Base-by-base conservation (phyloP, 257 asterid species). In the Thymus quinquecostatus region DNA sequence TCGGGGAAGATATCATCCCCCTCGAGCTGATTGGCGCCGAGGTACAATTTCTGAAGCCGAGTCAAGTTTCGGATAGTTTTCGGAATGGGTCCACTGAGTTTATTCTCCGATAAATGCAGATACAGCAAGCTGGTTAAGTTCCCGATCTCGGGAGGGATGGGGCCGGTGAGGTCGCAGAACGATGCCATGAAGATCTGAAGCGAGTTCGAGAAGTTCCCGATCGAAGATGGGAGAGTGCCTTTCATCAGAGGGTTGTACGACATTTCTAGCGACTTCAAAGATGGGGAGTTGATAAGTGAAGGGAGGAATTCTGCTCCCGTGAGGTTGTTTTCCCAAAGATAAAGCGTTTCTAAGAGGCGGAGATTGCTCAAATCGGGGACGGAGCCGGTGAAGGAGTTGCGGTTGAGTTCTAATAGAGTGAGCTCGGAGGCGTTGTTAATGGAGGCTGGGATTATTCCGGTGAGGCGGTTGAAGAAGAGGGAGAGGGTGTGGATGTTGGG, bases 71-170 rank as follows among this genome's bases (percentile, higher is more conserved):
- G 3, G 76, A 84, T 1, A 83, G 68, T 27, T 13, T 45, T 30
- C 8, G 86, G 86, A 21, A 81, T 75, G 33, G 8, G 4, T 0
- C 84, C 86, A 2, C 77, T 58, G n/a, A 84, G n/a, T 34, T 61
- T 10, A 48, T 81, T 83, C 4, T 6, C 12, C 4, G 30, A 3
- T 3, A 81, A 4, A 45, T 28, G 6, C 21, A 84, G n/a, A 21
- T 4, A 6, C 11, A 10, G 32, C 65, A 81, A 29, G 11, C 57
- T 34, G 14, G 50, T 70, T 34, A 78, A 57, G 64, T 83, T 78
- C 41, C 83, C 85, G 6, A 83, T 75, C 38, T 61, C 72, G 2
- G 69, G 12, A 38, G 84, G 82, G 59, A 82, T 77, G 2, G 9
- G 41, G 1, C 80, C 84, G 5, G 10, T 69, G 29, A 82, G 60